A percentile compares a stretch with the other conserved stretches of the same genome.
phyloP scores from a whole-genome alignment of 805 yeast genomes.

The Nakazawaea peltata region DNA sequence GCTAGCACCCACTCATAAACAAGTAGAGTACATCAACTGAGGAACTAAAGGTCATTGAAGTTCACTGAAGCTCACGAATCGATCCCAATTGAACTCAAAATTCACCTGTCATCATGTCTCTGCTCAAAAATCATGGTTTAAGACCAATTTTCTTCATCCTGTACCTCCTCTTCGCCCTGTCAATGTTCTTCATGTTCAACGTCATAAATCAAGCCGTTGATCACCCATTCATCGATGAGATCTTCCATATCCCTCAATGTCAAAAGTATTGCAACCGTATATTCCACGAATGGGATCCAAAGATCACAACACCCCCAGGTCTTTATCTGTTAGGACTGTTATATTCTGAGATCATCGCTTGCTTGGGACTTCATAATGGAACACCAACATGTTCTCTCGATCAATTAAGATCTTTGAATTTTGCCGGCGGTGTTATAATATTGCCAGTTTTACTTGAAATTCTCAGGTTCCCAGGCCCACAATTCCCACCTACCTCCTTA shows the following conservation, averaged over 20 bases:
- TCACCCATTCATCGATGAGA: constrained; percentile 58
- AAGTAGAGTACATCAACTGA: too few species aligned
- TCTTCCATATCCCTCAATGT: constrained; percentile 81
- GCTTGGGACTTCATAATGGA: constrained; percentile 20
- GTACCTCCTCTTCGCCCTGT: constrained; percentile 2
- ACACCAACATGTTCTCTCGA: constrained; percentile 23
- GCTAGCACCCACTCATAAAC: too few species aligned
- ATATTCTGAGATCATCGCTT: constrained; percentile 32
- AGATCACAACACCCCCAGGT: constrained; percentile 97
- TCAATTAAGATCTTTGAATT: constrained; percentile 49
- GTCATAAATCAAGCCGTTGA: constrained; percentile 12
- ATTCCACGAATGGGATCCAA: constrained; percentile 71
- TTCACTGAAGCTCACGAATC: too few species aligned
- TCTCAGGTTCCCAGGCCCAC: constrained; percentile 5
- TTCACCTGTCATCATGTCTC: too few species aligned
- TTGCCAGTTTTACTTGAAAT: constrained; percentile 33
- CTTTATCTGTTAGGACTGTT: constrained; percentile 45
- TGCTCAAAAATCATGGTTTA: too few species aligned
- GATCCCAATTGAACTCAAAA: too few species aligned
- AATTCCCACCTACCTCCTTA: constrained; percentile 18
- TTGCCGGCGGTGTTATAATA: constrained; percentile 52
- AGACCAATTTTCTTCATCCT: too few species aligned
- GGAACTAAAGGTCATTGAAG: too few species aligned
- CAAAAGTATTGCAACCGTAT: constrained; percentile 52
- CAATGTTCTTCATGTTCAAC: constrained; percentile 2